These are phyloP conservation scores for Trichosporon coremiiforme DNA, from an alignment of 1,284 basidiomycete genomes.

Conservation along the genomic window DNA sequence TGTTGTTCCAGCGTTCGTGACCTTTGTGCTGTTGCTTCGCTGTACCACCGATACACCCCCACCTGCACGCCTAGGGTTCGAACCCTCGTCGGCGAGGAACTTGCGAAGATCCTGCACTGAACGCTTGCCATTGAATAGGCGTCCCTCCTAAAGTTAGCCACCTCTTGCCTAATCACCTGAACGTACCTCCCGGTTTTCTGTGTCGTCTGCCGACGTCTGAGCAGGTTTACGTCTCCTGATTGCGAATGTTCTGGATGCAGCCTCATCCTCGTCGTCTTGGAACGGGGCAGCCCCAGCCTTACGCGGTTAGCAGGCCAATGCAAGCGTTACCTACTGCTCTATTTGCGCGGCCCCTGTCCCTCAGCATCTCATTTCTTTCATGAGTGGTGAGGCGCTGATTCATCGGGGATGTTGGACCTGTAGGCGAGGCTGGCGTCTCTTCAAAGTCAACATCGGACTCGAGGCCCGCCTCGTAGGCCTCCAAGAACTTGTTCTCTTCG, in stretches of 20 bases:
- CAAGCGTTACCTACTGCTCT: conserved; percentile 30
- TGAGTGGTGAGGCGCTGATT: conserved; percentile 13
- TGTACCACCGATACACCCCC: conserved; percentile 40
- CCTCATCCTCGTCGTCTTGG: not conserved
- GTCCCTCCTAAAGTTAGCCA: not conserved
- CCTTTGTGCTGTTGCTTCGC: not conserved
- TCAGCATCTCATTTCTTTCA: conserved; percentile 32
- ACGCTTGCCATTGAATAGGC: not conserved
- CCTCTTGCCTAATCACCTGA: too few species aligned
- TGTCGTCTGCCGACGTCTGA: too few species aligned
- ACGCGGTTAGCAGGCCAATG: not conserved
- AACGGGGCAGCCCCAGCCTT: not conserved
- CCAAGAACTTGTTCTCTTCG: conserved; percentile 42
- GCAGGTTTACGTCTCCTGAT: not conserved
- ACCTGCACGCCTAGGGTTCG: conserved; percentile 34
- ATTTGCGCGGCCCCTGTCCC: conserved; percentile 36
- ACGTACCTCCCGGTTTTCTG: not conserved
- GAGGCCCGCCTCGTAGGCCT: conserved; percentile 39
- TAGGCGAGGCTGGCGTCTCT: conserved; percentile 27
- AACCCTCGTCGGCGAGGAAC: conserved; percentile 41
- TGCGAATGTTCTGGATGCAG: not conserved
- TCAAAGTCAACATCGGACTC: conserved; percentile 46
- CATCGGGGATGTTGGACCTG: conserved; percentile 9
- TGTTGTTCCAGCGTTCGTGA: too few species aligned
- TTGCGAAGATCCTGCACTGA: conserved; percentile 30